Conservation (phyloP, 116 monocot species). For the Posidonia oceanica region DNA sequence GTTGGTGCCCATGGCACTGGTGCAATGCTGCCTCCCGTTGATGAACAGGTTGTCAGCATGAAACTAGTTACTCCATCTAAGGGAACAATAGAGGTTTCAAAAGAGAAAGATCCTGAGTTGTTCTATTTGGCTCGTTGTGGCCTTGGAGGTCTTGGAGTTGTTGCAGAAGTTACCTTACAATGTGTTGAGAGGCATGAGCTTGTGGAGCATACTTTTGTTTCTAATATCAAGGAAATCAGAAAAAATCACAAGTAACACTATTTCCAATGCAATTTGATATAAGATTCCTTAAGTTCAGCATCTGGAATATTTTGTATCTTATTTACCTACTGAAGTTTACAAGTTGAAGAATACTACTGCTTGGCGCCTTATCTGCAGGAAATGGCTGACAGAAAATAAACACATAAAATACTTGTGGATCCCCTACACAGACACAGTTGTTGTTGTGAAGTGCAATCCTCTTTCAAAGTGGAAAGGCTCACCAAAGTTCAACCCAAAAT, state of each 20-base stretch:
- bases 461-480: slow-evolving; percentile 65
- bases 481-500: slow-evolving; percentile 51
- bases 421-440: slow-evolving; percentile 83
- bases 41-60: slow-evolving; percentile 95
- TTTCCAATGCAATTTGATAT: background rate
- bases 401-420: slow-evolving; percentile 96
- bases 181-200: slow-evolving; percentile 95
- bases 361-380: slow-evolving; percentile 40
- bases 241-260: slow-evolving; percentile 86
- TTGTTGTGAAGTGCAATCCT: slow-evolving; percentile 84
- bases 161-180: slow-evolving; percentile 90
- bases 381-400: slow-evolving; percentile 85
- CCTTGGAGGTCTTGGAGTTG: slow-evolving; percentile 91
- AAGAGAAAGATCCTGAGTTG: slow-evolving; percentile 75
- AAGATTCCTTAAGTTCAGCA: background rate
- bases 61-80: slow-evolving; percentile 90
- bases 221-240: slow-evolving; percentile 59
- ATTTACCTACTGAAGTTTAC: background rate
- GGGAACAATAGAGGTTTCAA: slow-evolving; percentile 79
- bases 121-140: slow-evolving; percentile 96
- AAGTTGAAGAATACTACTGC: background rate
- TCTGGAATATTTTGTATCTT: background rate
- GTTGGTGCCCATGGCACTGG: slow-evolving; percentile 97
- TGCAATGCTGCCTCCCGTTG: slow-evolving; percentile 78
- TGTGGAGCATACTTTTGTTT: slow-evolving; percentile 89